Conservation (phyloP, 2,329 filamentous ascomycete genomes). For the Diaporthe amygdali region DNA sequence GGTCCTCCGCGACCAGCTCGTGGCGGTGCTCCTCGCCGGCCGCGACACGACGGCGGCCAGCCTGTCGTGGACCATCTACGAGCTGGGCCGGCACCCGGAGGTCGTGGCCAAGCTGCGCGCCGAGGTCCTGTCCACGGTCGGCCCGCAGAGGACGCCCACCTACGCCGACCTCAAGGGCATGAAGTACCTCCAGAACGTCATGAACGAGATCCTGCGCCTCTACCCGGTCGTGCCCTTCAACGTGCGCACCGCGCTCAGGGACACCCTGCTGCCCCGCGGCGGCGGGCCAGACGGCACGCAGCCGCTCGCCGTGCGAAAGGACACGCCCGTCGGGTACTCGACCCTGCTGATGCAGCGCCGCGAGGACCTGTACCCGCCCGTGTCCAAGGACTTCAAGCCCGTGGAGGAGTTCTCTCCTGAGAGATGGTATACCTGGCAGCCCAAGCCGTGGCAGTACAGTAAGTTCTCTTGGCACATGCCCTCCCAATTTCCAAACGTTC, state of each 20-base stretch:
- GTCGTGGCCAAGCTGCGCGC: slow-evolving; percentile 70
- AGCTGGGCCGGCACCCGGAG: slow-evolving; percentile 74
- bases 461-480: not conserved
- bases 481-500: not conserved
- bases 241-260: slow-evolving; percentile 71
- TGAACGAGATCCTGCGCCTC: slow-evolving; percentile 32
- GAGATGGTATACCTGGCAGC: slow-evolving; percentile 68
- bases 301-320: slow-evolving; percentile 70
- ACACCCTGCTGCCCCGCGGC: slow-evolving; percentile 77
- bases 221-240: slow-evolving; percentile 74
- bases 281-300: slow-evolving; percentile 67
- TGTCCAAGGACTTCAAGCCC: slow-evolving; percentile 49
- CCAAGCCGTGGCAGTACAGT: slow-evolving; percentile 69
- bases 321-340: slow-evolving; percentile 69
- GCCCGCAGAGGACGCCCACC: slow-evolving; percentile 65
- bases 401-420: slow-evolving; percentile 66
- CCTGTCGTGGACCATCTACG: slow-evolving; percentile 82
- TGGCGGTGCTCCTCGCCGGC: slow-evolving; percentile 82
- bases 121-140: slow-evolving; percentile 74
- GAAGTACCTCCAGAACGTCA: slow-evolving; percentile 31
- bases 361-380: slow-evolving; percentile 62
- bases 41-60: slow-evolving; percentile 87
- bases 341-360: slow-evolving; percentile 77
- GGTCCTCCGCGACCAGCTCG: slow-evolving; percentile 82
- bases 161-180: slow-evolving; percentile 64